These are phyloP conservation scores for Myxozyma udenii DNA, from an alignment of 805 yeast species.

Conservation along the genomic window DNA sequence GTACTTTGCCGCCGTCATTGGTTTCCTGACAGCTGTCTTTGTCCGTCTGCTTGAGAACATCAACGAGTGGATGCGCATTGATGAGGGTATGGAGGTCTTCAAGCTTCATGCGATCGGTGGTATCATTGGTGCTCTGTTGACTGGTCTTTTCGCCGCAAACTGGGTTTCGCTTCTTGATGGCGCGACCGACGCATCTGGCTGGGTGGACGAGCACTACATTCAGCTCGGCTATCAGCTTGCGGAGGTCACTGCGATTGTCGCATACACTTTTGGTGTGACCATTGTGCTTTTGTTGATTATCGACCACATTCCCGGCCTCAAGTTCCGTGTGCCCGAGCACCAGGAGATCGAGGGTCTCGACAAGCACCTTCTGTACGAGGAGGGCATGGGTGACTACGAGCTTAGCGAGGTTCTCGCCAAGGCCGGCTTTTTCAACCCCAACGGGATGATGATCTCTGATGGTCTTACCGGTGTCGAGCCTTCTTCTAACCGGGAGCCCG, in stretches of 20 bases:
- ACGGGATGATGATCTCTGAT: slow-evolving; percentile 11
- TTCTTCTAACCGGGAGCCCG: neutral
- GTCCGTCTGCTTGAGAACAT: slow-evolving; percentile 27
- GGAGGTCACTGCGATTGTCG: slow-evolving; percentile 63
- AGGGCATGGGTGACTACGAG: slow-evolving; percentile 30
- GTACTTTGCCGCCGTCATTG: slow-evolving; percentile 82
- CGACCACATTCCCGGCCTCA: slow-evolving; percentile 76
- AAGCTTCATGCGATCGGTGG: slow-evolving; percentile 93
- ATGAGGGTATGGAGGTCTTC: slow-evolving; percentile 93
- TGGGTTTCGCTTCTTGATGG: slow-evolving; percentile 75
- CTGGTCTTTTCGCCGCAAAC: slow-evolving; percentile 90
- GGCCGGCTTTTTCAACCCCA: slow-evolving; percentile 16
- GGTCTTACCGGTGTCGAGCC: slow-evolving; percentile 13
- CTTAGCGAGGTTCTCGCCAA: slow-evolving; percentile 18
- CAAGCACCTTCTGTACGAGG: slow-evolving; percentile 38
- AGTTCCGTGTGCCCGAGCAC: slow-evolving; percentile 77
- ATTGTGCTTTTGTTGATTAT: slow-evolving; percentile 60
- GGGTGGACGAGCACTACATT: slow-evolving; percentile 76
- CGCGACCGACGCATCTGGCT: slow-evolving; percentile 50
- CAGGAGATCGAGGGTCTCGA: slow-evolving; percentile 89
- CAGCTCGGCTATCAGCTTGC: slow-evolving; percentile 90
- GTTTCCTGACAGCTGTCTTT: slow-evolving; percentile 48
- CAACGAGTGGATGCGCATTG: slow-evolving; percentile 59
- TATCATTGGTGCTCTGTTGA: slow-evolving; percentile 69
- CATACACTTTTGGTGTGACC: slow-evolving; percentile 75